Evolutionary conservation across 306 rosid species (phyloP).

Genomic region (Trichosanthes cucumerina): DNA sequence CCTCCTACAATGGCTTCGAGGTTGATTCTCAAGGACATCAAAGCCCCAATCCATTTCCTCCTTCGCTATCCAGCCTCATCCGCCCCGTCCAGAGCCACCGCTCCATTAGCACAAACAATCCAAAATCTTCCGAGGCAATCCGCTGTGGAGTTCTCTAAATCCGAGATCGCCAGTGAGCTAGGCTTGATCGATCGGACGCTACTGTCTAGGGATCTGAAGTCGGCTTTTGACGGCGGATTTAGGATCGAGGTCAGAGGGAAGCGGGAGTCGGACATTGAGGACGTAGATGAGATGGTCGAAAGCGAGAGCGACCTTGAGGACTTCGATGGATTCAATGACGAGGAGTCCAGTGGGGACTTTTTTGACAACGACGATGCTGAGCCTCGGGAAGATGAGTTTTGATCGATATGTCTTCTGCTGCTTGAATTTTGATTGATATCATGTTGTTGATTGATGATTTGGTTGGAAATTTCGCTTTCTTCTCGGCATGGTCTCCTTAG

Average conservation of each 20-base stretch:
- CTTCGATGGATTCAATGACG: neutral
- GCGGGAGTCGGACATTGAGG: neutral
- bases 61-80: slow-evolving; percentile 10
- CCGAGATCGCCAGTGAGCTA: neutral
- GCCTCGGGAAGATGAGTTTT: neutral
- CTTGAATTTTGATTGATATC: neutral
- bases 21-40: slow-evolving; percentile 15
- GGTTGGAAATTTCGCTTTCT: neutral
- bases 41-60: slow-evolving; percentile 15
- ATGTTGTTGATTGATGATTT: neutral
- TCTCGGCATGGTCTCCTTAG: too few relatives aligned
- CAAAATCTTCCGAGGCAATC: neutral
- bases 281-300: neutral
- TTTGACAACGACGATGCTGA: neutral
- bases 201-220: neutral
- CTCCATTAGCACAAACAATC: neutral
- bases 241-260: neutral
- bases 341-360: neutral
- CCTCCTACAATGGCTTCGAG: slow-evolving; percentile 24
- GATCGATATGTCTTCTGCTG: neutral
- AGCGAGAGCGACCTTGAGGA: neutral
- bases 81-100: neutral
- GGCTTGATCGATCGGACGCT: neutral
- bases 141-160: neutral
- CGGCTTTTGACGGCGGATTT: neutral